phyloP scores from a whole-genome alignment of 495 filamentous ascomycete species.

The Aspergillus mulundensis region DNA sequence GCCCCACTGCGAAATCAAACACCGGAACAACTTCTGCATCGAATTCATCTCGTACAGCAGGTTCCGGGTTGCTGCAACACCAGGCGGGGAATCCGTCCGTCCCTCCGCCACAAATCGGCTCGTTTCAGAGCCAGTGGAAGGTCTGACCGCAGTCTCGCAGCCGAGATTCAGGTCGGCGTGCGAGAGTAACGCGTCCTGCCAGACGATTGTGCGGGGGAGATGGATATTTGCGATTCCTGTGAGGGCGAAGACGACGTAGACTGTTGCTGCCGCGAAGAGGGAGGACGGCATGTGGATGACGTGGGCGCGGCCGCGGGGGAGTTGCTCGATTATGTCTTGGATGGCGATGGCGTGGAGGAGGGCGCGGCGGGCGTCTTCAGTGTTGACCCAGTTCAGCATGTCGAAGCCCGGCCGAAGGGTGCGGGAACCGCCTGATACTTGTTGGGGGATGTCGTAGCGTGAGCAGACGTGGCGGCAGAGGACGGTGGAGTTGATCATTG shows the following conservation, averaged over 20 bases:
- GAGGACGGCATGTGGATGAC: slow-evolving; percentile 46
- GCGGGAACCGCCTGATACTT: slow-evolving; percentile 31
- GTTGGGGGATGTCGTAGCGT: slow-evolving; percentile 38
- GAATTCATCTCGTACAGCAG: slow-evolving; percentile 48
- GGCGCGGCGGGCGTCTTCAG: slow-evolving; percentile 40
- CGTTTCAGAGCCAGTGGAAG: slow-evolving; percentile 31
- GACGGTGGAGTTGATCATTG: slow-evolving; percentile 39
- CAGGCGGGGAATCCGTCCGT: slow-evolving; percentile 16
- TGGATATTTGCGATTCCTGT: slow-evolving; percentile 34
- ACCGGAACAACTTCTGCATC: slow-evolving; percentile 48
- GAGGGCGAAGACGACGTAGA: slow-evolving; percentile 41
- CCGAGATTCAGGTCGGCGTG: slow-evolving; percentile 33
- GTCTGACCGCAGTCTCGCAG: slow-evolving; percentile 17
- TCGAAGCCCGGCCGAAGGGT: slow-evolving; percentile 30
- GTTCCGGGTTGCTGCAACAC: slow-evolving; percentile 30
- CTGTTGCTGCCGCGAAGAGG: slow-evolving; percentile 41
- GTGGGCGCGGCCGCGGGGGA: slow-evolving; percentile 45
- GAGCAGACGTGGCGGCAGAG: slow-evolving; percentile 42
- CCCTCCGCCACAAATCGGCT: slow-evolving; percentile 33
- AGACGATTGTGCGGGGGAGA: slow-evolving; percentile 38
- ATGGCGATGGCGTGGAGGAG: slow-evolving; percentile 46
- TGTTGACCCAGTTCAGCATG: slow-evolving; percentile 36
- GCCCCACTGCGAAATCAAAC: slow-evolving; percentile 45
- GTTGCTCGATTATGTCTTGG: slow-evolving; percentile 47
- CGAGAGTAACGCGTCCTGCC: slow-evolving; percentile 40